These are phyloP conservation scores for Firmiana major DNA, from an alignment of 345 rosid genomes.

Conservation along the genomic window DNA sequence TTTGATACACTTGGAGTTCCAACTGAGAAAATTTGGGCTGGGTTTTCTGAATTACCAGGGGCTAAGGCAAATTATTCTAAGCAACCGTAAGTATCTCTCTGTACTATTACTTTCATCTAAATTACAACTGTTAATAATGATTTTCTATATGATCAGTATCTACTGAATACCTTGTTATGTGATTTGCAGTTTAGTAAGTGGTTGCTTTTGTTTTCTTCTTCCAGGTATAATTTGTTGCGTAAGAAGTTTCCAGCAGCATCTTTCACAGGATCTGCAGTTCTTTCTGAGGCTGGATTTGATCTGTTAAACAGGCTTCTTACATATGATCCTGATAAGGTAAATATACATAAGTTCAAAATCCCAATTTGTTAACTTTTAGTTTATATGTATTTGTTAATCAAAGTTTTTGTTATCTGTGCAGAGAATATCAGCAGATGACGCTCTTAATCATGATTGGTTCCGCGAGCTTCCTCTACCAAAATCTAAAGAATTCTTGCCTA, in stretches of 20 bases:
- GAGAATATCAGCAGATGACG: slow-evolving; percentile 73
- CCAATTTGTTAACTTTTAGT: background rate
- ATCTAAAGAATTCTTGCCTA: slow-evolving; percentile 77
- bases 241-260: slow-evolving; percentile 76
- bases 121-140: slow-evolving; percentile 20
- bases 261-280: slow-evolving; percentile 65
- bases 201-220: slow-evolving; percentile 14
- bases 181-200: slow-evolving; percentile 16
- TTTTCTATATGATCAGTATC: background rate
- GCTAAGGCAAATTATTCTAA: slow-evolving; percentile 61
- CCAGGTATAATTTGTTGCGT: slow-evolving; percentile 68
- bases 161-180: slow-evolving; percentile 21
- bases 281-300: slow-evolving; percentile 84
- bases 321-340: slow-evolving; percentile 58
- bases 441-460: slow-evolving; percentile 83
- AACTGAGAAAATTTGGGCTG: slow-evolving; percentile 64
- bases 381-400: background rate
- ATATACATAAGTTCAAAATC: background rate
- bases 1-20: slow-evolving; percentile 80
- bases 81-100: slow-evolving; percentile 46
- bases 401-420: slow-evolving; percentile 8
- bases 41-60: slow-evolving; percentile 60
- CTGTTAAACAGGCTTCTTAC: slow-evolving; percentile 60
- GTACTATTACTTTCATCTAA: background rate
- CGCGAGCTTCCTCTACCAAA: slow-evolving; percentile 74